Percentiles rank a stretch among this genome's conserved stretches.
phyloP scores from a whole-genome alignment of 2,329 filamentous ascomycete species.

The Pezicula rhizophila region DNA sequence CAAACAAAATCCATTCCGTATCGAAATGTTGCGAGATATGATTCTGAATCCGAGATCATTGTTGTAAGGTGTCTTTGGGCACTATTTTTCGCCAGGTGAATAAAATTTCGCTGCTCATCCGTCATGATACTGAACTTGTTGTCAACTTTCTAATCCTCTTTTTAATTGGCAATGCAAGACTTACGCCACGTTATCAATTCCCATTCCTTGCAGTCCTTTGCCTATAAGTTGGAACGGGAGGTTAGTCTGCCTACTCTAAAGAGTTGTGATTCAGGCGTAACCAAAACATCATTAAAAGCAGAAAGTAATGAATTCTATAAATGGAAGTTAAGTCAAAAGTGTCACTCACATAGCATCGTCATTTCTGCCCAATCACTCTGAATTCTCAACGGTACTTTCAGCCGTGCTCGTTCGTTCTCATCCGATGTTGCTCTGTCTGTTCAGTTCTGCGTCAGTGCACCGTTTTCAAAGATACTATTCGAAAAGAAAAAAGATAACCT shows the following conservation, averaged over 20 bases:
- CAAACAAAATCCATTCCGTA: constrained; percentile 53
- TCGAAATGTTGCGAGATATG: constrained; percentile 44
- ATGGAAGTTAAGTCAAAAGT: no score
- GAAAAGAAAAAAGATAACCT: neutral
- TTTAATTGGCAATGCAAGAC: neutral
- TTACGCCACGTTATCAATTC: constrained; percentile 40
- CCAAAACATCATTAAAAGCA: no score
- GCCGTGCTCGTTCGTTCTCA: constrained; percentile 23
- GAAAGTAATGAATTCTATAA: no score
- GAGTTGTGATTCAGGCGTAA: no score
- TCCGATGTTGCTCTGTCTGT: neutral
- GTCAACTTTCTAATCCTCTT: neutral
- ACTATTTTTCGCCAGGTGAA: constrained; percentile 44
- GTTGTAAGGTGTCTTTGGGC: constrained; percentile 44
- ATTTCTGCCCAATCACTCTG: constrained; percentile 50
- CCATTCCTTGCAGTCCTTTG: constrained; percentile 41
- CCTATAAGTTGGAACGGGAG: no score
- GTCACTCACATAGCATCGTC: constrained; percentile 32
- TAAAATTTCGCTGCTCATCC: constrained; percentile 37
- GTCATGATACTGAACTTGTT: constrained; percentile 36
- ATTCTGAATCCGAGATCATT: constrained; percentile 37
- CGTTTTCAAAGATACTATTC: neutral
- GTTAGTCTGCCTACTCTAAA: no score
- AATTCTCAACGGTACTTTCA: constrained; percentile 41
- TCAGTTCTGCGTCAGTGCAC: neutral